Conservation (phyloP, 805 yeast genomes). For the Metschnikowia borealis region DNA sequence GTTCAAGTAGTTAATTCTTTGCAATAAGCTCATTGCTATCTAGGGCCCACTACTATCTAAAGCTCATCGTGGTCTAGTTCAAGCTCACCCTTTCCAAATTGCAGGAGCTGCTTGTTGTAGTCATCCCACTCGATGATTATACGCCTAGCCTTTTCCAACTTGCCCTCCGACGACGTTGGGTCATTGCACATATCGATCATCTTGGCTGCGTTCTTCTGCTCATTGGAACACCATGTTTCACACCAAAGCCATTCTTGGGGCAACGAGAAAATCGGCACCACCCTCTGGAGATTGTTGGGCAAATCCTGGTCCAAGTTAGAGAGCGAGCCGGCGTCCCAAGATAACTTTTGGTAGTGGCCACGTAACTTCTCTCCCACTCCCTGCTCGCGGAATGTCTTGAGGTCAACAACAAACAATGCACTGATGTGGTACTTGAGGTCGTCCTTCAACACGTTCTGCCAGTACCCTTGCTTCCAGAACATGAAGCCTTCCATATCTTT, state of each 20-base stretch:
- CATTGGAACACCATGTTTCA: constrained; percentile 86
- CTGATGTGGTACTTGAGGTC: constrained; percentile 71
- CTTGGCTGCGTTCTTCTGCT: constrained; percentile 55
- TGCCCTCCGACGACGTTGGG: constrained; percentile 77
- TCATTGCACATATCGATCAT: constrained; percentile 83
- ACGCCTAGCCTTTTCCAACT: constrained; percentile 68
- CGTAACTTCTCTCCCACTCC: constrained; percentile 80
- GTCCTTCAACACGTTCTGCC: constrained; percentile 63
- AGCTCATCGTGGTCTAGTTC: constrained; percentile 16
- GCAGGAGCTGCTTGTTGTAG: constrained; percentile 54
- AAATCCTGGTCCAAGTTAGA: constrained; percentile 88
- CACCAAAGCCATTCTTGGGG: constrained; percentile 92
- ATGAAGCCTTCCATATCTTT: constrained; percentile 77
- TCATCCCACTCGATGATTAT: constrained; percentile 74
- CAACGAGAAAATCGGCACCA: constrained; percentile 63
- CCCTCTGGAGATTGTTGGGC: constrained; percentile 78
- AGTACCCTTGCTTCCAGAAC: constrained; percentile 93
- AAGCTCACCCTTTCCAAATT: constrained; percentile 5
- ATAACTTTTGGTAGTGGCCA: constrained; percentile 76
- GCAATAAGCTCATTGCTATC: too few relatives aligned
- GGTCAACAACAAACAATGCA: constrained; percentile 80
- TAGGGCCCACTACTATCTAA: not conserved
- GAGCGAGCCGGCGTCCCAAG: constrained; percentile 75
- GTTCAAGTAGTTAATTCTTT: too few relatives aligned
- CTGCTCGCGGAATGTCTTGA: constrained; percentile 56